Conservation (phyloP, 2,329 filamentous ascomycete genomes). For the Sclerotinia minor region DNA sequence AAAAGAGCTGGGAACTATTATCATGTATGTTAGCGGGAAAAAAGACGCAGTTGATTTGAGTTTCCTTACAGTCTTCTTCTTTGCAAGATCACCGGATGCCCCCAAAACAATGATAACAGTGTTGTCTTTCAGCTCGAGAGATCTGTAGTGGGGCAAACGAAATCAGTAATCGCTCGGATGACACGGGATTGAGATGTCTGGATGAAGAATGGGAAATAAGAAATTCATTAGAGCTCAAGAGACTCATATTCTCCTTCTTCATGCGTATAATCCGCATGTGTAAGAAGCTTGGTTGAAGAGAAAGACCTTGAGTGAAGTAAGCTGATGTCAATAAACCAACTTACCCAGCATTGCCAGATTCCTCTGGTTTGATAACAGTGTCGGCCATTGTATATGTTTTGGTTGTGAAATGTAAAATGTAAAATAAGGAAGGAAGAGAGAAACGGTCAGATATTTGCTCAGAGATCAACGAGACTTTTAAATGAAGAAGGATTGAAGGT, state of each 20-base stretch:
- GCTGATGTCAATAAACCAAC: slow-evolving; percentile 39
- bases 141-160: slow-evolving; percentile 51
- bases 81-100: slow-evolving; percentile 94
- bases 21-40: slow-evolving; percentile 33
- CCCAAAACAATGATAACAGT: slow-evolving; percentile 95
- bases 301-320: slow-evolving; percentile 36
- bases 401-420: not conserved
- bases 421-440: not conserved
- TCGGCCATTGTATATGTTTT: slow-evolving; percentile 47
- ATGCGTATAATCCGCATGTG: slow-evolving; percentile 21
- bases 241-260: slow-evolving; percentile 13
- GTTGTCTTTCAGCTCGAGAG: slow-evolving; percentile 96
- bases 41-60: not conserved
- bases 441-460: slow-evolving; percentile 10
- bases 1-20: slow-evolving; percentile 91
- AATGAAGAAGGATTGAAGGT: slow-evolving; percentile 29
- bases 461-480: slow-evolving; percentile 25
- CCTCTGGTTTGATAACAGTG: slow-evolving; percentile 52
- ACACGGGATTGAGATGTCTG: not conserved
- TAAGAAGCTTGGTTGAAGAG: slow-evolving; percentile 27
- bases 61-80: slow-evolving; percentile 91
- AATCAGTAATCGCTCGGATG: slow-evolving; percentile 43
- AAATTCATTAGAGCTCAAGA: slow-evolving; percentile 26
- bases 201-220: not conserved
- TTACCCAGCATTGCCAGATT: slow-evolving; percentile 53